Percentiles rank a stretch among this genome's conserved stretches.
phyloP scores from a whole-genome alignment of 2,329 filamentous ascomycete genomes.

The Phoma herbarum region DNA sequence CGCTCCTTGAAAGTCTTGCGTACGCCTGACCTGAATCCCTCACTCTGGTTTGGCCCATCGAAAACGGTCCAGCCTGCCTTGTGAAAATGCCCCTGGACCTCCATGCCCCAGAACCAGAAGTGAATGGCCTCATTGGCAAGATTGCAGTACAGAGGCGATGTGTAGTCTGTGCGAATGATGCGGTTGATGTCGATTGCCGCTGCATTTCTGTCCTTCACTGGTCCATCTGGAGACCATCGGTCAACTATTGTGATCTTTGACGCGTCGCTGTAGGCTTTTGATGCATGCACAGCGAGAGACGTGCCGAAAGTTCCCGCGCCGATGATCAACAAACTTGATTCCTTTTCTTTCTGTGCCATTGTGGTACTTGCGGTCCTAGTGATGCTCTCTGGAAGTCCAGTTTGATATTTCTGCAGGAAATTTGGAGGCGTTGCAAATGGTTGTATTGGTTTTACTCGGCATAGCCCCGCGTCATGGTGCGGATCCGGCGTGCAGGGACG shows the following conservation, averaged over 20 bases:
- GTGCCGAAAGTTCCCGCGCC: constrained; percentile 73
- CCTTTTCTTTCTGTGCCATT: constrained; percentile 11
- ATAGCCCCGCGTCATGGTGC: constrained; percentile 15
- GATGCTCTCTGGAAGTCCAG: too few species aligned
- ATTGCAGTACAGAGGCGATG: constrained; percentile 64
- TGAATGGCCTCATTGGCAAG: constrained; percentile 55
- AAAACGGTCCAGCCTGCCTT: constrained; percentile 67
- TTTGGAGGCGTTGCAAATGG: too few species aligned
- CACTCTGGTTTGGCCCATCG: constrained; percentile 56
- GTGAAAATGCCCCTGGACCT: constrained; percentile 58
- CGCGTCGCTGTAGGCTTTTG: constrained; percentile 58
- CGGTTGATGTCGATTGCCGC: constrained; percentile 70
- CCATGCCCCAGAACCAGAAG: constrained; percentile 53
- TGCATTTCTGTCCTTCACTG: constrained; percentile 59
- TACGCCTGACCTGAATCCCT: constrained; percentile 61
- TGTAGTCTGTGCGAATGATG: constrained; percentile 68
- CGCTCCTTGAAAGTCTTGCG: constrained; percentile 61
- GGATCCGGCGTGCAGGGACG: constrained; percentile 14
- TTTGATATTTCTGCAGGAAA: too few species aligned
- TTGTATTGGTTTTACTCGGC: constrained; percentile 7
- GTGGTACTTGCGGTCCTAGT: too few species aligned
- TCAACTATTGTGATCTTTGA: constrained; percentile 48
- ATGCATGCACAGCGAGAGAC: constrained; percentile 71
- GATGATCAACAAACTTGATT: constrained; percentile 61
- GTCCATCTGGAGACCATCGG: constrained; percentile 33